Evolutionary conservation across 352 stramenopile genomes (phyloP).

Genomic region (Globisporangium iwayamae): DNA sequence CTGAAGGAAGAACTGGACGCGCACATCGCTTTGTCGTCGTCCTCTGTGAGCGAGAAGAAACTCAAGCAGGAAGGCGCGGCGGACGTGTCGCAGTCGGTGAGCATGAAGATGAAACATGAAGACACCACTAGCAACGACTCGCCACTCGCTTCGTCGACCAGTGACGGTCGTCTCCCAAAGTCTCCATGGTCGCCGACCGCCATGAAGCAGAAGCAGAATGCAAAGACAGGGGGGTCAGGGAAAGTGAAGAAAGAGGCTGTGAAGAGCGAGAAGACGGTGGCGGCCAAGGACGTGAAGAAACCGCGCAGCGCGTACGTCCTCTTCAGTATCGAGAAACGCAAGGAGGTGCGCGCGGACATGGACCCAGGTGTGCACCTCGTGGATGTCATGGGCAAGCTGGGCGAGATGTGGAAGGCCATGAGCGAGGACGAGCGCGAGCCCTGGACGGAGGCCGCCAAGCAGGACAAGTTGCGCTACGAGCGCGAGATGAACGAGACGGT

Average conservation of each 20-base stretch:
- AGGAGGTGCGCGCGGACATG: constrained; percentile 48
- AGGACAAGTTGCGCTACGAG: constrained; percentile 66
- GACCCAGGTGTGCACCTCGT: constrained; percentile 42
- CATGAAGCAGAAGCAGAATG: constrained; percentile 50
- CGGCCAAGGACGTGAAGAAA: constrained; percentile 29
- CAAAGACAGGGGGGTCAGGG: not conserved
- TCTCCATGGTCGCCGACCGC: constrained; percentile 63
- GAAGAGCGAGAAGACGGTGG: constrained; percentile 14
- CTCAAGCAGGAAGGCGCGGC: constrained; percentile 40
- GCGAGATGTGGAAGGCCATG: constrained; percentile 58
- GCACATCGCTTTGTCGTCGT: not conserved
- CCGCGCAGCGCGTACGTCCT: constrained; percentile 67
- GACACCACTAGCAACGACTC: not conserved
- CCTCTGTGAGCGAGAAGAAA: constrained; percentile 30
- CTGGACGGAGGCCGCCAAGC: constrained; percentile 57
- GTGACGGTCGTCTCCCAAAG: constrained; percentile 35
- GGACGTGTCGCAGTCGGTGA: constrained; percentile 23
- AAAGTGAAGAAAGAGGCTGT: constrained; percentile 43
- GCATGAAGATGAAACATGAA: constrained; percentile 26
- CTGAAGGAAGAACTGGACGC: constrained; percentile 41
- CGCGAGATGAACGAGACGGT: constrained; percentile 67
- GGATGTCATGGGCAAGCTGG: constrained; percentile 57
- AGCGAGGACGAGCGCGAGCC: constrained; percentile 42
- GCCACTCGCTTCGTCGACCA: constrained; percentile 6
- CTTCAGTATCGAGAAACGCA: constrained; percentile 57